phyloP scores from a whole-genome alignment of 2,329 filamentous ascomycete genomes.

The Ceratocystis variospora region DNA sequence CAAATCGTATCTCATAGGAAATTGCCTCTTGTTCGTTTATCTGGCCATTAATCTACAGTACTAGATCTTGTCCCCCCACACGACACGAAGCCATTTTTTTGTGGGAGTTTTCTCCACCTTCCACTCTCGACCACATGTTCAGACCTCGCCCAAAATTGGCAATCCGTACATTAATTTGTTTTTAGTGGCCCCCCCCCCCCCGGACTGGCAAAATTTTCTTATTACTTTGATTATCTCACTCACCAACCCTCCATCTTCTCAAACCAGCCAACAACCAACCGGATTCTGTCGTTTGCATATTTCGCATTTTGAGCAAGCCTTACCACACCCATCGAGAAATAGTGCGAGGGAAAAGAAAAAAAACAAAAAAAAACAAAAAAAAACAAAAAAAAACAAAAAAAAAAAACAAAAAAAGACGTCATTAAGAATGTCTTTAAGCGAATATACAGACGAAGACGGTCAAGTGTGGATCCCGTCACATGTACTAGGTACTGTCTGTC shows the following conservation, averaged over 20 bases:
- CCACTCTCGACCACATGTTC: not conserved
- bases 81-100: not conserved
- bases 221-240: not conserved
- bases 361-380: no score
- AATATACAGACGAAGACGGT: not conserved
- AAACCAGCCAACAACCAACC: not conserved
- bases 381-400: not conserved
- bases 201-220: not conserved
- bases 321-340: no score
- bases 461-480: constrained; percentile 2
- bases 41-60: not conserved
- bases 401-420: not conserved
- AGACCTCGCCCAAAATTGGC: not conserved
- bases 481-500: not conserved
- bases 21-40: not conserved
- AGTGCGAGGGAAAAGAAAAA: no score
- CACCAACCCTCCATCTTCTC: not conserved
- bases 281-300: not conserved
- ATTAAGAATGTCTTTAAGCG: not conserved
- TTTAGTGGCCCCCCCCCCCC: not conserved
- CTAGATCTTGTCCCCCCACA: not conserved
- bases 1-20: not conserved
- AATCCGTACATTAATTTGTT: not conserved
- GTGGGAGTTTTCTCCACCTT: not conserved
- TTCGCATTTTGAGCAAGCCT: no score